These are phyloP conservation scores for Brassica incana DNA, from an alignment of 345 rosid species.

Conservation along the genomic window DNA sequence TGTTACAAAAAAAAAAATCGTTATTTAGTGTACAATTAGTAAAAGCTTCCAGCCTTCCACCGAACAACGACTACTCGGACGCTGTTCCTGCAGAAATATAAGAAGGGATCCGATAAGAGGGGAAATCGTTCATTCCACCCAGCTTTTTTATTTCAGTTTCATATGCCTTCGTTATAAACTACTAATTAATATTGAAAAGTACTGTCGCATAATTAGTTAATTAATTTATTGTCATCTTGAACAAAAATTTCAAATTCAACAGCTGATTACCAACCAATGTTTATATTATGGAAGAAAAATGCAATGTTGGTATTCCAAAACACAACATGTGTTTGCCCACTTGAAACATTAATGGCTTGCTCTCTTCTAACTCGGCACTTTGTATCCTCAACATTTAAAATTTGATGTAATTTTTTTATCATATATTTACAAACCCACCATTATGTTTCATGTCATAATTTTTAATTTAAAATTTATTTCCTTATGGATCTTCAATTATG, in stretches of 20 bases:
- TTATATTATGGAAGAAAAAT: neutral
- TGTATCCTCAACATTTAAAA: constrained; percentile 30
- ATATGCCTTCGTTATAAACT: neutral
- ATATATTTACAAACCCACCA: constrained; percentile 23
- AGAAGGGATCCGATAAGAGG: constrained; percentile 29
- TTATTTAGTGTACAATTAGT: too few species aligned
- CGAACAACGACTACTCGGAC: too few species aligned
- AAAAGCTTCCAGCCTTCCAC: too few species aligned
- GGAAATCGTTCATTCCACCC: neutral
- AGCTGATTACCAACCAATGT: neutral
- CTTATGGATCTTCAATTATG: constrained; percentile 14
- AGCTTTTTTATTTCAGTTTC: neutral
- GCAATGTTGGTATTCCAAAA: constrained; percentile 4
- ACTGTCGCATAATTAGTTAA: too few species aligned
- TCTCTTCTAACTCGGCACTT: constrained; percentile 35
- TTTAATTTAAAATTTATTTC: neutral
- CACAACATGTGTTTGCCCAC: constrained; percentile 41
- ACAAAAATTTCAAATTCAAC: constrained; percentile 3
- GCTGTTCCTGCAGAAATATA: constrained; percentile 28
- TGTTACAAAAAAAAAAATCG: too few species aligned
- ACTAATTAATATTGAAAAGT: neutral
- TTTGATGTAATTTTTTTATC: constrained; percentile 5
- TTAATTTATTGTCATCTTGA: neutral
- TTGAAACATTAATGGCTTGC: constrained; percentile 37
- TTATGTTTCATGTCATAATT: constrained; percentile 30